Evolutionary conservation across 495 filamentous ascomycete genomes (phyloP).

Genomic region (Neurospora tetrasperma): DNA sequence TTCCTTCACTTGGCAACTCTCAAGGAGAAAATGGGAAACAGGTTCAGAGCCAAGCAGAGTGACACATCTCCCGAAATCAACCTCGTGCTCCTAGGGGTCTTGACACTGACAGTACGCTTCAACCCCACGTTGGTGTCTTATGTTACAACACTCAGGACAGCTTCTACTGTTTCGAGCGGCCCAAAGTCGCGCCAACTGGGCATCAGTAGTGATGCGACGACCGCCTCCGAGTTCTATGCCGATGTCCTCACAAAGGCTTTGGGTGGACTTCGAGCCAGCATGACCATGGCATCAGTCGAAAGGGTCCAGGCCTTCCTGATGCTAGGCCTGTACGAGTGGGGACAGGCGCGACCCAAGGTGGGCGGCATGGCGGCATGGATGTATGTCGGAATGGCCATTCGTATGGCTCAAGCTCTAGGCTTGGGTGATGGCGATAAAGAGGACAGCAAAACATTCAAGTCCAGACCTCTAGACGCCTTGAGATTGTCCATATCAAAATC

Average conservation of each 20-base stretch:
- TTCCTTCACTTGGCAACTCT: conserved; percentile 76
- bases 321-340: conserved; percentile 80
- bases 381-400: conserved; percentile 66
- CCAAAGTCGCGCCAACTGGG: conserved; percentile 26
- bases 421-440: conserved; percentile 53
- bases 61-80: conserved; percentile 42
- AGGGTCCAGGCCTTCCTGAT: conserved; percentile 69
- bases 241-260: conserved; percentile 57
- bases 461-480: conserved; percentile 7
- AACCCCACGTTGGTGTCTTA: conserved; percentile 59
- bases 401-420: conserved; percentile 60
- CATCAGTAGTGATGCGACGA: conserved; percentile 43
- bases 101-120: conserved; percentile 72
- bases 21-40: conserved; percentile 42
- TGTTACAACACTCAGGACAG: conserved; percentile 35
- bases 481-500: conserved; percentile 15
- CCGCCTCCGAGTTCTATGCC: conserved; percentile 72
- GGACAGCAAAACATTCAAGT: conserved; percentile 15
- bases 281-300: conserved; percentile 51
- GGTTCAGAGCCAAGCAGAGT: conserved; percentile 26
- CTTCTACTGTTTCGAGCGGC: conserved; percentile 12
- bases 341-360: conserved; percentile 45
- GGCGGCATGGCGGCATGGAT: conserved; percentile 69
- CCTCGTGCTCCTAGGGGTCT: conserved; percentile 64
- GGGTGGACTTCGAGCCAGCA: conserved; percentile 43